Base-by-base conservation (phyloP, 768 basidiomycete species). In the Collybia mongolica region DNA sequence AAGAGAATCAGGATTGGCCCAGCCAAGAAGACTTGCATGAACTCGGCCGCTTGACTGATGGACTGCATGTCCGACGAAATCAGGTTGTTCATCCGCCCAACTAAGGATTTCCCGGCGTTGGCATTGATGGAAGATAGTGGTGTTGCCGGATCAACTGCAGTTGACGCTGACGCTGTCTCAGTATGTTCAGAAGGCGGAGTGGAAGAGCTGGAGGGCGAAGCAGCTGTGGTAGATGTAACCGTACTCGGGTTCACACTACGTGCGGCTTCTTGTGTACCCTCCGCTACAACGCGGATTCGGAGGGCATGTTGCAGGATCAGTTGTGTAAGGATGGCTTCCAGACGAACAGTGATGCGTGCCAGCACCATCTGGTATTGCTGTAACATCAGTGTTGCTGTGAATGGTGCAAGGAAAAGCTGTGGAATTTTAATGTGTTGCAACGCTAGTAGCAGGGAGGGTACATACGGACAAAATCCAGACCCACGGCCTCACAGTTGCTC, bases 21-120 rank as follows among this genome's bases (percentile, higher is more conserved):
- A 49, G 65, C 64, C 2, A 76, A 24, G 4, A 72, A 49, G 46
- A 59, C 46, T 57, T 69, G 55, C 18, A 73, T 48, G 40, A 75
- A 70, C 43, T 74, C 66, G 5, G 65, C 49, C 2, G 64, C 68
- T 18, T 59, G 61, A 9, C 57, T 56, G 32, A 77, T 71, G 35
- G 66, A 64, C 37, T 53, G 54, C 49, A 74, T 43, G 62, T 91
- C 88, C 1, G 83, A 81, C 6, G 86, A 81, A 22, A 88, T 78
- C 6, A 90, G 67, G 49, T 89, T 90, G 64, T 87, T 90, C 64
- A 91, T 83, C 59, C 81, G 85, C 8, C 90, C 89, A 24, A 82
- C 77, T n/a, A 88, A 64, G 19, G 63, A 54, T 20, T 45, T 54
- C 11, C 53, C 46, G 19, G 54, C 50, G 11, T 15, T 44, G 17